Evolutionary conservation across 148 eudicot genomes (phyloP).

Genomic region (Dysphania ambrosioides): DNA sequence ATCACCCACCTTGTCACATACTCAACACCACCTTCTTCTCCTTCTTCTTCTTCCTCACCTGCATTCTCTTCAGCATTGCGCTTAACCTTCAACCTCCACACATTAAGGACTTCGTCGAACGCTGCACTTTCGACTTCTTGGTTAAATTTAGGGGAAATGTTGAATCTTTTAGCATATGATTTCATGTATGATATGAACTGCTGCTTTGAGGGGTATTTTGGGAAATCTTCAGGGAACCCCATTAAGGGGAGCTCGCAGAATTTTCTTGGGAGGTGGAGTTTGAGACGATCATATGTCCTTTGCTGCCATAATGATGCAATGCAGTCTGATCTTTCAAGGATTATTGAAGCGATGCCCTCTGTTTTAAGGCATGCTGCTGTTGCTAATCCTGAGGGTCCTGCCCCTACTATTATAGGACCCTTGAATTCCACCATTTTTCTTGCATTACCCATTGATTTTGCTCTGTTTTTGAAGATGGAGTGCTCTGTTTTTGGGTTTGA

Average conservation of each 20-base stretch:
- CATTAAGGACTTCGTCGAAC: constrained; percentile 29
- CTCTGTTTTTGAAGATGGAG: background rate
- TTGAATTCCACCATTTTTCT: constrained; percentile 34
- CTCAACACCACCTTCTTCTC: too few species aligned
- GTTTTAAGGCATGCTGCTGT: constrained; percentile 63
- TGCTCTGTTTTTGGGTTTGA: background rate
- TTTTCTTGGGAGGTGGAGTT: constrained; percentile 80
- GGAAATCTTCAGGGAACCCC: constrained; percentile 56
- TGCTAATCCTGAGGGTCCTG: constrained; percentile 95
- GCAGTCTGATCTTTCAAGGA: constrained; percentile 77
- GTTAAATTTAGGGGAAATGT: constrained; percentile 52
- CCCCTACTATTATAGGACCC: constrained; percentile 84
- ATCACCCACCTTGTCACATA: constrained; percentile 67
- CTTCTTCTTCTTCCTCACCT: too few species aligned
- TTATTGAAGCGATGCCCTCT: constrained; percentile 53
- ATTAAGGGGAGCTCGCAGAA: constrained; percentile 80
- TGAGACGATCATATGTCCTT: constrained; percentile 73
- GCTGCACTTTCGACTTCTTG: constrained; percentile 47
- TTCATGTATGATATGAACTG: constrained; percentile 83
- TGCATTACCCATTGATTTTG: constrained; percentile 42
- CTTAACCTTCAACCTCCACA: constrained; percentile 57
- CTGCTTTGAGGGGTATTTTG: constrained; percentile 68
- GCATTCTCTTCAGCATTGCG: too few species aligned
- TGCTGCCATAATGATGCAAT: constrained; percentile 92
- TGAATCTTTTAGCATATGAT: constrained; percentile 58